A percentile compares a stretch with the other conserved stretches of the same genome.
phyloP scores from a whole-genome alignment of 2,329 filamentous ascomycete species.

The Calonectria leucothoes region DNA sequence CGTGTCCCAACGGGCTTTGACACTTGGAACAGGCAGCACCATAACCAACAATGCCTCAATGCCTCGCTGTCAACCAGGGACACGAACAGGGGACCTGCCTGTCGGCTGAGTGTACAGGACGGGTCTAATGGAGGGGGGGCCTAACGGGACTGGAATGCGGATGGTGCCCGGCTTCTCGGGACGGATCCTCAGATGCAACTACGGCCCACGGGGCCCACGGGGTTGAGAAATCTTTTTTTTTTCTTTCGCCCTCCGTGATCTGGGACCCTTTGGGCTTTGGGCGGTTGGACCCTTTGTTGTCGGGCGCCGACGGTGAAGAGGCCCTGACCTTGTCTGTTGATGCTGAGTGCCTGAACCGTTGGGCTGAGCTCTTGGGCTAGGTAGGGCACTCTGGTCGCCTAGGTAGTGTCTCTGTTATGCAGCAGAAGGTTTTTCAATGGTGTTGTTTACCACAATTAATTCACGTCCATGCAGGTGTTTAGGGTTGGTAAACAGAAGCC shows the following conservation, averaged over 20 bases:
- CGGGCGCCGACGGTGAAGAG: conserved; percentile 21
- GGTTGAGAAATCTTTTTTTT: conserved; percentile 24
- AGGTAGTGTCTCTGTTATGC: conserved; percentile 4
- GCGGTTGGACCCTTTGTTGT: conserved; percentile 26
- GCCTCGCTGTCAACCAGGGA: conserved; percentile 7
- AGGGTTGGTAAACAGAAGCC: background rate
- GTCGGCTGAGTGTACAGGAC: conserved; percentile 10
- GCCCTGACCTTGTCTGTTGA: conserved; percentile 37
- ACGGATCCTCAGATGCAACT: conserved; percentile 28
- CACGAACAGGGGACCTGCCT: conserved; percentile 12
- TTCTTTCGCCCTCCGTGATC: background rate
- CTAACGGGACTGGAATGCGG: conserved; percentile 20
- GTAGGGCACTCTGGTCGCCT: background rate
- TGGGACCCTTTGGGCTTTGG: conserved; percentile 7
- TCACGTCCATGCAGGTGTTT: background rate
- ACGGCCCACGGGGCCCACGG: conserved; percentile 25
- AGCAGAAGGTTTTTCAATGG: background rate
- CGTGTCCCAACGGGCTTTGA: conserved; percentile 12
- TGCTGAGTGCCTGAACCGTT: conserved; percentile 36
- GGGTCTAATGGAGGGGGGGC: conserved; percentile 19
- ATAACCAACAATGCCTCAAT: conserved; percentile 11
- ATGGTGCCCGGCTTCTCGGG: conserved; percentile 37
- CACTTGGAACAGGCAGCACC: conserved; percentile 1
- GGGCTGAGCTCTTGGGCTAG: conserved; percentile 32
- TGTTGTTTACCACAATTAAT: background rate